Conservation (phyloP, 1,139 yeast genomes). For the Diutina sp. region DNA sequence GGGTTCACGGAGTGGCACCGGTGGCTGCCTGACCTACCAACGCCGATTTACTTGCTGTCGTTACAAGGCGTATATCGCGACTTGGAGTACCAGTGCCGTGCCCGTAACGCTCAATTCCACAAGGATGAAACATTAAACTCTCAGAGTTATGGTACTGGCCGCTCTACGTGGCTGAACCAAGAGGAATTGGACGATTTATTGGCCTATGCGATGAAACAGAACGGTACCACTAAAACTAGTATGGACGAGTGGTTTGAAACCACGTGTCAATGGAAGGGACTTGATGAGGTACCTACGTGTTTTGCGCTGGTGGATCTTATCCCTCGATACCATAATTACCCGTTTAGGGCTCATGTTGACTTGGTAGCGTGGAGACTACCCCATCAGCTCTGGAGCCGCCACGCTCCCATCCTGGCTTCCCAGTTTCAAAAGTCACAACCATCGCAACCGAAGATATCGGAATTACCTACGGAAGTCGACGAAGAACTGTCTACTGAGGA, state of each 20-base stretch:
- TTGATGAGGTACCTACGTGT: slow-evolving; percentile 13
- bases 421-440: background rate
- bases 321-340: slow-evolving; percentile 2
- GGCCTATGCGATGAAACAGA: slow-evolving; percentile 18
- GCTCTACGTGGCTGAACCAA: background rate
- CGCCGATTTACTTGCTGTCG: slow-evolving; percentile 35
- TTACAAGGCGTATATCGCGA: slow-evolving; percentile 53
- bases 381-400: background rate
- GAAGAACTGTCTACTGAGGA: background rate
- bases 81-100: slow-evolving; percentile 39
- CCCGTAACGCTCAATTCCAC: slow-evolving; percentile 11
- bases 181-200: slow-evolving; percentile 13
- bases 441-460: background rate
- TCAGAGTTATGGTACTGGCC: background rate
- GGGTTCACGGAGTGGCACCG: slow-evolving; percentile 24
- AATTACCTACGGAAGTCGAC: background rate
- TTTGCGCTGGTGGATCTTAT: slow-evolving; percentile 17
- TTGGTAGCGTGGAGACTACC: background rate
- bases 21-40: background rate
- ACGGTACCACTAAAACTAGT: slow-evolving; percentile 7
- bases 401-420: background rate
- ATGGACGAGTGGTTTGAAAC: background rate
- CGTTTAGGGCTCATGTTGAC: background rate
- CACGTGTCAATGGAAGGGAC: slow-evolving; percentile 2
- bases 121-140: background rate